Base-by-base conservation (phyloP, 148 eudicot genomes). In the Nepenthes mirabilis region DNA sequence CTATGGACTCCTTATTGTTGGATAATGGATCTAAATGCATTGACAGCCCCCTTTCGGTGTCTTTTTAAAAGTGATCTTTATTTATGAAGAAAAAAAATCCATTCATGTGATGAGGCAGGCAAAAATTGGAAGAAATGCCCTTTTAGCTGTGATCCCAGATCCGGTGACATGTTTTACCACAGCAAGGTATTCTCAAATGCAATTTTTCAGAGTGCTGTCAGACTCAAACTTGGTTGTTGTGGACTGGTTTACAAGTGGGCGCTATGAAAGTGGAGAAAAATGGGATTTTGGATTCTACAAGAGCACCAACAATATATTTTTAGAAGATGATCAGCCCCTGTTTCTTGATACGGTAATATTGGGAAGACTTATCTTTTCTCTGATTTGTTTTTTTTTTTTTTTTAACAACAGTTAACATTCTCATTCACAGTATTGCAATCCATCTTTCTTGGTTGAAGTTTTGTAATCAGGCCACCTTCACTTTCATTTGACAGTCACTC, bases 241-340 rank as follows among this genome's bases (percentile, higher is more conserved):
- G 62, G 98, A 93, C 73, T 93, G 96, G 98, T 86, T 93, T 73
- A 88, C 96, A 33, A 93, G 98, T 71, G 98, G 96, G 43, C 96
- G 98, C 51, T 90, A 93, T 80, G 96, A 79, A 74, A 73, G 88
- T 45, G 96, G 98, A 72, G 98, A 93, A 70, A 93, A 71, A 79
- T 93, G 98, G 98, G 88, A 81, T n/a, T 88, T 93, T 78, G 73
- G 58, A 54, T 72, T 71, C 53, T 93, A 86, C 60, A 86, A 68
- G 68, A 93, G 96, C 81, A 78, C 85, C 65, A 93, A 93, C 71
- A 80, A 81, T 63, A 91, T 91, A 55, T 79, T 70, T 48, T 64
- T 72, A n/a, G 82, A 81, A 68, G 95, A 68, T 54, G 75, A 72
- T 37, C 77, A 77, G 12, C 98, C 96, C 67, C 72, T 88, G 78